Evolutionary conservation across 73 alveolate genomes (phyloP).

Genomic region (Paramecium sonneborni): DNA sequence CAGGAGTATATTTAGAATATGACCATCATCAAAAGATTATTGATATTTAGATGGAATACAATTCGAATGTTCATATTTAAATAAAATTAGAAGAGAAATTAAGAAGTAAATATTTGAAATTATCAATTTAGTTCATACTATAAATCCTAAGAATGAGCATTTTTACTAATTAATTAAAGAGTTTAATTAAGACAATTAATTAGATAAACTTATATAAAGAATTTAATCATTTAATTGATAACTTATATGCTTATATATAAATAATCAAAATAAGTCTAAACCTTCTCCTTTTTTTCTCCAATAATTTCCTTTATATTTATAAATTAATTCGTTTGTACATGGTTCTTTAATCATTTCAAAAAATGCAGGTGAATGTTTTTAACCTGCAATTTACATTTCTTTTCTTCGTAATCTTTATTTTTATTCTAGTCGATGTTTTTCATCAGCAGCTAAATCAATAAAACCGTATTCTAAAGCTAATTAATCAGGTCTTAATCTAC

Average conservation of each 20-base stretch:
- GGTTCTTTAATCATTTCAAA: constrained; percentile 80
- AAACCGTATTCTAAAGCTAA: constrained; percentile 91
- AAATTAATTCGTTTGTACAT: constrained; percentile 65
- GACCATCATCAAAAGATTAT: not conserved
- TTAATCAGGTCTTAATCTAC: constrained; percentile 94
- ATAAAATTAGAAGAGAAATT: not conserved
- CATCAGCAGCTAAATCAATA: constrained; percentile 86
- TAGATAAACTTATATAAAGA: not conserved
- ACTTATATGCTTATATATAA: not conserved
- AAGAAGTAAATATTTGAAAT: not conserved
- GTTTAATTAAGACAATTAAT: not conserved
- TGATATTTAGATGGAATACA: not conserved
- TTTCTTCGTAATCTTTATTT: constrained; percentile 88
- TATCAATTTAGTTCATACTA: not conserved
- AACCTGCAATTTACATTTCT: constrained; percentile 75
- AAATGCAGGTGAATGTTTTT: constrained; percentile 77
- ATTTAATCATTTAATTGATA: not conserved
- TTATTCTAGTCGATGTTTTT: constrained; percentile 89
- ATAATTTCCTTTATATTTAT: constrained; percentile 74
- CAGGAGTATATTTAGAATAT: constrained; percentile 13
- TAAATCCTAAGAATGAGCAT: not conserved
- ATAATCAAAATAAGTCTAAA: constrained; percentile 5
- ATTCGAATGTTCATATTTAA: not conserved
- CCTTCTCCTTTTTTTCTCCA: constrained; percentile 65
- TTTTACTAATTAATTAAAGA: not conserved